Percentiles rank a stretch among this genome's conserved stretches.
phyloP scores from a whole-genome alignment of 2,329 filamentous ascomycete species.

The Penicillium glabrum region DNA sequence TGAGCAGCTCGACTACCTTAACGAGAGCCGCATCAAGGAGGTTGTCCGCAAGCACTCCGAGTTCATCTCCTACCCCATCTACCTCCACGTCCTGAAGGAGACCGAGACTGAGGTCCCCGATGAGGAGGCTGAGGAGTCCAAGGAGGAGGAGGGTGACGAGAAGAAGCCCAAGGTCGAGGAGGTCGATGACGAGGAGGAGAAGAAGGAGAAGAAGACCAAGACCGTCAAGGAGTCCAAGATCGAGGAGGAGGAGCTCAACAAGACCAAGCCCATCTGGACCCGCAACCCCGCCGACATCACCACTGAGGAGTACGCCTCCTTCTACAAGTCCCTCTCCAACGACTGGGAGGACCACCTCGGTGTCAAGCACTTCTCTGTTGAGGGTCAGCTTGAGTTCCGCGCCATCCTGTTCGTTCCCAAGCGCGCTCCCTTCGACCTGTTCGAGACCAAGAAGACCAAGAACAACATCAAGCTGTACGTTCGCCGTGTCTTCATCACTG shows the following conservation, averaged over 20 bases:
- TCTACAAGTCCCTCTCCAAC: conserved; percentile 99
- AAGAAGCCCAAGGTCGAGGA: conserved; percentile 97
- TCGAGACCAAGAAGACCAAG: conserved; percentile 99
- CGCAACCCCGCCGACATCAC: conserved; percentile 95
- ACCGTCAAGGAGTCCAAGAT: conserved; percentile 98
- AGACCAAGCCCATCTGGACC: conserved; percentile 99
- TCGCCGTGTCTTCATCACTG: conserved; percentile 99
- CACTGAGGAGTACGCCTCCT: conserved; percentile 94
- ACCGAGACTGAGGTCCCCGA: conserved; percentile 98
- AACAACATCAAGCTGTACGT: conserved; percentile 99
- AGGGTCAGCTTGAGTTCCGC: conserved; percentile 99
- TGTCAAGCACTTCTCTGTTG: conserved; percentile 99
- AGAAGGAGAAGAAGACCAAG: conserved; percentile 96
- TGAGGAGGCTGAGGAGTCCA: conserved; percentile 78
- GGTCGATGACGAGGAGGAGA: conserved; percentile 78
- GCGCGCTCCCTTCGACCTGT: conserved; percentile 98
- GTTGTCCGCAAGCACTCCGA: conserved; percentile 99
- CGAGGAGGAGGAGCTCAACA: conserved; percentile 99
- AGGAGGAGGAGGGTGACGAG: conserved; percentile 76
- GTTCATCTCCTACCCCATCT: conserved; percentile 99
- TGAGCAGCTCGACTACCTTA: conserved; percentile 96
- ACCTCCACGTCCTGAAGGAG: conserved; percentile 99
- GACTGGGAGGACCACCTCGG: conserved; percentile 99
- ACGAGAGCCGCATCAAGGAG: conserved; percentile 99
- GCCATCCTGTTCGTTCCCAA: conserved; percentile 99